Evolutionary conservation across 1,139 yeast genomes (phyloP).

Genomic region (Magnusiomyces fungicola): DNA sequence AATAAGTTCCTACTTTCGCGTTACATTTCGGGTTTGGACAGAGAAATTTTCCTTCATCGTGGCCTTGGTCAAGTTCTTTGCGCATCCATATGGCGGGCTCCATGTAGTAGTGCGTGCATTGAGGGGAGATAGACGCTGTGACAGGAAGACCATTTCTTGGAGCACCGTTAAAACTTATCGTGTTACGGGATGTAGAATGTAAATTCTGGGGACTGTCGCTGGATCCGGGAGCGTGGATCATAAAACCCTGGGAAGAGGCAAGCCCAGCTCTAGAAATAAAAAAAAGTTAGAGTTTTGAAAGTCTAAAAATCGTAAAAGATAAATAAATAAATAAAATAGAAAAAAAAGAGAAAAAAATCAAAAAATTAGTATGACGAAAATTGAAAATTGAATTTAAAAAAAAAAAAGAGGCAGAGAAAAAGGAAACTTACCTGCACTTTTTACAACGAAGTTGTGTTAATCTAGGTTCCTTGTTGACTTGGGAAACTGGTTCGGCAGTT

Average conservation of each 20-base stretch:
- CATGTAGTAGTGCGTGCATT: conserved; percentile 80
- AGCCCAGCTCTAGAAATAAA: conserved; percentile 36
- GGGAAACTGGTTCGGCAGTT: background rate
- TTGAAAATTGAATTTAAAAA: background rate
- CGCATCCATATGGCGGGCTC: conserved; percentile 95
- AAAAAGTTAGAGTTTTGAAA: too few species aligned
- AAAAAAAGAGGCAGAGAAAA: background rate
- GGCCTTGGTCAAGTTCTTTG: conserved; percentile 55
- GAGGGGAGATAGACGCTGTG: conserved; percentile 47
- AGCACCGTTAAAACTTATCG: conserved; percentile 12
- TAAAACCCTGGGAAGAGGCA: conserved; percentile 37
- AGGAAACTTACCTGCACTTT: conserved; percentile 46
- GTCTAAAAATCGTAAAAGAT: too few species aligned
- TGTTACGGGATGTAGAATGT: too few species aligned
- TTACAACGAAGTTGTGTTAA: conserved; percentile 51
- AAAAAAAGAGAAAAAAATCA: background rate
- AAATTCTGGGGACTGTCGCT: conserved; percentile 2
- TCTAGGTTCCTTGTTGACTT: background rate
- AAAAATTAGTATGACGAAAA: background rate
- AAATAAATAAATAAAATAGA: conserved; percentile 17
- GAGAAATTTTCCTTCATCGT: conserved; percentile 73
- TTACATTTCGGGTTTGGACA: conserved; percentile 70
- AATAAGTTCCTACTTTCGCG: conserved; percentile 69
- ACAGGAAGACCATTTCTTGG: conserved; percentile 30
- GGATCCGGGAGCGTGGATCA: conserved; percentile 18